Evolutionary conservation across 2,329 filamentous ascomycete species (phyloP), one percentile per base, ranked within the genome.

Genomic region (Rasamsonia emersonii): DNA sequence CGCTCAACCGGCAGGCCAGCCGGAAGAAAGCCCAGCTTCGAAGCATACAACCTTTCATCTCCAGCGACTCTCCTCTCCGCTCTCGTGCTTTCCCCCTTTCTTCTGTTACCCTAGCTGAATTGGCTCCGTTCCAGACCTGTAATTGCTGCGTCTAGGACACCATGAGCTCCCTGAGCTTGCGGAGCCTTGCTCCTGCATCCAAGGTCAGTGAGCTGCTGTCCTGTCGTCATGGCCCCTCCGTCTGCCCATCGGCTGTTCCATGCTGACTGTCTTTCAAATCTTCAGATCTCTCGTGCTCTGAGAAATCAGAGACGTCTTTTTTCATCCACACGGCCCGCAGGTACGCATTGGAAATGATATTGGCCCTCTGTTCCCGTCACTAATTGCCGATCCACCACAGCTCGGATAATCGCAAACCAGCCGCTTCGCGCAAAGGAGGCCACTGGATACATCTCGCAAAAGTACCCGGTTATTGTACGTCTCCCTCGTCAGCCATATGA

Each of bases 351-450:
- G 33, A 33, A 6, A 14, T 27, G 18, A 16, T 30, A 59, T 34
- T 32, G 36, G 20, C 28, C 38, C 33, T 37, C 35, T 15, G 38
- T 27, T 27, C 26, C 33, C 32, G 24, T 41, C 33, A 42, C 48
- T 52, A 50, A 52, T 36, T 42, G 35, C 44, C 36, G 28, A 24
- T 33, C 30, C 42, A 42, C 47, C 38, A 40, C 50, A 86, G 84
- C 86, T 54, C 79, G 82, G 61, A 84, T 96, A 59, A 83, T 93
- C 60, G 79, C 82, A 51, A 89, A 82, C 64, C 76, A 79, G 49
- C 84, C 85, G 46, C 73, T 96, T 45, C 80, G 86, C 61, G 91
- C 89, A 36, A 94, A 93, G 71, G 88, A 95, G 70, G 88, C 88
- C 18, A 84, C 84, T 42, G 79, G 84, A 28, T 84, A 85, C 57